Percentiles rank a stretch among this genome's conserved stretches.
These are phyloP conservation scores for Zychaea mexicana DNA, from an alignment of 371 early-diverging fungal genomes.

Conservation along the genomic window DNA sequence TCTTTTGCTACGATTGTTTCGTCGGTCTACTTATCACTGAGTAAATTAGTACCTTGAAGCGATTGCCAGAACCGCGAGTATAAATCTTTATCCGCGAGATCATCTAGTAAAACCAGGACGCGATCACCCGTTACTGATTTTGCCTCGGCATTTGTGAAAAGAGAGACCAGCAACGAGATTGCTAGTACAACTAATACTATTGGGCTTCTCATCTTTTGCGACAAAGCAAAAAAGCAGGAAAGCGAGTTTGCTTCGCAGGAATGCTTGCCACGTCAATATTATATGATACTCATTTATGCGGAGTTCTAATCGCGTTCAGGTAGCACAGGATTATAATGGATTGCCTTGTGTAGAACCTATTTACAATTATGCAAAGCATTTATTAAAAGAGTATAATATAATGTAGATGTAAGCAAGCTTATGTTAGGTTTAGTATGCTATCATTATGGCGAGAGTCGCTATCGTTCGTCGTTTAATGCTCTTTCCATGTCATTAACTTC, in stretches of 20 bases:
- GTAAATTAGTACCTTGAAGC: slow-evolving; percentile 59
- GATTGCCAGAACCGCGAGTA: slow-evolving; percentile 67
- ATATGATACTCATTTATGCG: too few relatives aligned
- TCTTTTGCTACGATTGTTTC: too few relatives aligned
- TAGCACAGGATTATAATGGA: too few relatives aligned
- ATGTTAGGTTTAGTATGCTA: too few relatives aligned
- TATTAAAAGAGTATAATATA: too few relatives aligned
- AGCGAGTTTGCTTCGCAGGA: too few relatives aligned
- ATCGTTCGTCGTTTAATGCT: background rate
- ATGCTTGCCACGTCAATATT: background rate
- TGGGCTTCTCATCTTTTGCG: slow-evolving; percentile 2
- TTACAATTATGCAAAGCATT: too few relatives aligned
- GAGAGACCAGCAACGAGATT: background rate
- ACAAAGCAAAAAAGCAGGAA: too few relatives aligned
- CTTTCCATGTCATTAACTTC: background rate
- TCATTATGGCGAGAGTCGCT: background rate
- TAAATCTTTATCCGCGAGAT: slow-evolving; percentile 44
- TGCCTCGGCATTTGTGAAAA: slow-evolving; percentile 42
- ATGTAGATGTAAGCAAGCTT: too few relatives aligned
- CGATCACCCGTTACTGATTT: slow-evolving; percentile 68
- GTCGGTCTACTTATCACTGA: too few relatives aligned
- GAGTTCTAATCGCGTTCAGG: background rate
- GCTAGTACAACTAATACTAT: background rate
- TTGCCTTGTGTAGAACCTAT: too few relatives aligned
- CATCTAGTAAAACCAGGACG: slow-evolving; percentile 77